Evolutionary conservation across 148 eudicot genomes (phyloP).

Genomic region (Gaultheria prostrata): DNA sequence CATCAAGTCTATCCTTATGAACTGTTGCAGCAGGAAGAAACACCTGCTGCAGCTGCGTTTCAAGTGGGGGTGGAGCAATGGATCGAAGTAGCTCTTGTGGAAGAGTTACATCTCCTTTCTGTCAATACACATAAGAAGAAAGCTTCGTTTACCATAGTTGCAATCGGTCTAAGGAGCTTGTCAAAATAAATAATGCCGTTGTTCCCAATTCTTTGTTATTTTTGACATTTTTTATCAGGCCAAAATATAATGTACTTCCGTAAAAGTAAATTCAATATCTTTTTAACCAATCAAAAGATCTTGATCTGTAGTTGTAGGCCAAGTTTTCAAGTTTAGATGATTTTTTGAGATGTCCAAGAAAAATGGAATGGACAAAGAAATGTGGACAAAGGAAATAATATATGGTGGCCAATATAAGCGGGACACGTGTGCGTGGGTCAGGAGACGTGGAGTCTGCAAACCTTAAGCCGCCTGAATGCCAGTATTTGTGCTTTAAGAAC

Average conservation of each 20-base stretch:
- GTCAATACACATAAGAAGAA: constrained; percentile 26
- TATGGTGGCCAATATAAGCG: neutral
- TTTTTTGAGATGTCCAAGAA: neutral
- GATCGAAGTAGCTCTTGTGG: constrained; percentile 83
- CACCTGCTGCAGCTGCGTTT: constrained; percentile 55
- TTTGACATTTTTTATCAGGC: neutral
- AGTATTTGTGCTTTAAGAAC: constrained; percentile 95
- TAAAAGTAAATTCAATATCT: neutral
- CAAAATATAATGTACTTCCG: neutral
- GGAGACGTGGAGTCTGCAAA: constrained; percentile 20
- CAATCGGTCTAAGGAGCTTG: constrained; percentile 15
- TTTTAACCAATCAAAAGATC: neutral
- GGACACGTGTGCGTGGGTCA: neutral
- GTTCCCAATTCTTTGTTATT: neutral
- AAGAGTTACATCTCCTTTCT: constrained; percentile 90
- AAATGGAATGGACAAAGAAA: neutral
- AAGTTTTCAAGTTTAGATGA: neutral
- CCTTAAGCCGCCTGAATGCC: constrained; percentile 94
- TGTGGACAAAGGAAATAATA: neutral
- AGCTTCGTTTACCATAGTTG: constrained; percentile 2
- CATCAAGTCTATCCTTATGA: constrained; percentile 47
- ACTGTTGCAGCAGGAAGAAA: constrained; percentile 41
- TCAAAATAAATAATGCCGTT: neutral
- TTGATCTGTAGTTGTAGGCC: neutral
- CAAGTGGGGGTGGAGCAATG: constrained; percentile 80